Percentiles rank a stretch among this genome's conserved stretches.
Evolutionary conservation across 257 asterid genomes (phyloP).

Genomic region (Anisodus tanguticus): DNA sequence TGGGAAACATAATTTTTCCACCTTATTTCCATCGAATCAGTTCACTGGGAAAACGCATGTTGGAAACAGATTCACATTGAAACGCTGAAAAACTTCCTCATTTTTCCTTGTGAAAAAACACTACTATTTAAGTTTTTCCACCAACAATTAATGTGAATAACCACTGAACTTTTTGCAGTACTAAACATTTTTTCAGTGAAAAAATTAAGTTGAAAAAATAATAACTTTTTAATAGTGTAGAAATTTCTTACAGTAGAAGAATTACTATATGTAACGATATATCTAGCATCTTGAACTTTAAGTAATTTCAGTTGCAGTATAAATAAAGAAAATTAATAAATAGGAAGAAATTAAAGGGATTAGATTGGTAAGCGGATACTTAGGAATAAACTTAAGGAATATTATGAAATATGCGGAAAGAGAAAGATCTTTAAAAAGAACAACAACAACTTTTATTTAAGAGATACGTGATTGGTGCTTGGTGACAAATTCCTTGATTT

Average conservation of each 20-base stretch:
- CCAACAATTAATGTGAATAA: no score
- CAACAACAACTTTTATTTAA: not conserved
- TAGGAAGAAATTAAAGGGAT: not conserved
- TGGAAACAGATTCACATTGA: no score
- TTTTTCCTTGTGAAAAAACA: no score
- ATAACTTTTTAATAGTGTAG: not conserved
- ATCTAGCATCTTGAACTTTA: not conserved
- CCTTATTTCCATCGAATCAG: no score
- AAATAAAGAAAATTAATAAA: not conserved
- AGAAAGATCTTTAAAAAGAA: not conserved
- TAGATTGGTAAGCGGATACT: not conserved
- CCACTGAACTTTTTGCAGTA: no score
- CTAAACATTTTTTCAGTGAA: no score
- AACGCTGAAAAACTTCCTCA: no score
- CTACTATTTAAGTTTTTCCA: no score
- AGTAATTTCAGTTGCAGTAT: not conserved
- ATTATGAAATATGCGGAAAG: slow-evolving; percentile 22
- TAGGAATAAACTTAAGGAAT: slow-evolving; percentile 30
- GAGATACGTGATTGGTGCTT: not conserved
- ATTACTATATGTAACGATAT: not conserved
- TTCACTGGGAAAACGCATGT: no score
- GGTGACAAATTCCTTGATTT: slow-evolving; percentile 26
- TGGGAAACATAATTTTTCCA: no score
- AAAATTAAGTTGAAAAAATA: no score
- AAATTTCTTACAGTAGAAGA: not conserved